These are phyloP conservation scores for Phytophthora uliginosa DNA, from an alignment of 352 stramenopile genomes.

Conservation along the genomic window DNA sequence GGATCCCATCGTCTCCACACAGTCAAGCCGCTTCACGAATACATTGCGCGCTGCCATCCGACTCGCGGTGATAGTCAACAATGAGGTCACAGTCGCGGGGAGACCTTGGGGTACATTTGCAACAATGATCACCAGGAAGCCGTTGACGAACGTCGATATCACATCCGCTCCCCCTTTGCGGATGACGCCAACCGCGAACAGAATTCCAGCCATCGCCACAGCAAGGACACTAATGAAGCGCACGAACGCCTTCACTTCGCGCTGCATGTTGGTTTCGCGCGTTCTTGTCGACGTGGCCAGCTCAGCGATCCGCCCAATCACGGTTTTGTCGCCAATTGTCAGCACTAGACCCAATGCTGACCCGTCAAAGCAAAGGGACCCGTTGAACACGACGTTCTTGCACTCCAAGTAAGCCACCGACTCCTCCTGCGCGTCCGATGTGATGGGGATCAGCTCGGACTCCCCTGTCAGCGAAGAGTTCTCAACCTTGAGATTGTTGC, in stretches of 20 bases:
- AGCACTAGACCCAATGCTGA: slow-evolving; percentile 55
- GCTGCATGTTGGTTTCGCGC: slow-evolving; percentile 56
- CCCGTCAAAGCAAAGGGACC: slow-evolving; percentile 59
- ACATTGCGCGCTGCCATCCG: slow-evolving; percentile 84
- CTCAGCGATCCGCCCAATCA: slow-evolving; percentile 62
- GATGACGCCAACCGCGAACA: slow-evolving; percentile 48
- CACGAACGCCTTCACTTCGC: slow-evolving; percentile 57
- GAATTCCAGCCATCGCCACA: slow-evolving; percentile 35
- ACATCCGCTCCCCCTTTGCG: slow-evolving; percentile 48
- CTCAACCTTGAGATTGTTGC: slow-evolving; percentile 66
- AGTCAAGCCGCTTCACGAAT: slow-evolving; percentile 91
- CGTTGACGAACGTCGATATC: slow-evolving; percentile 54
- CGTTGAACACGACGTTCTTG: slow-evolving; percentile 61
- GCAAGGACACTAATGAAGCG: slow-evolving; percentile 54
- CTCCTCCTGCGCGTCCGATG: slow-evolving; percentile 30
- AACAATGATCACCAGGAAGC: slow-evolving; percentile 65
- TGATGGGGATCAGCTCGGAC: slow-evolving; percentile 52
- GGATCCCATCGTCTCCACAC: slow-evolving; percentile 91
- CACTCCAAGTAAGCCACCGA: slow-evolving; percentile 47
- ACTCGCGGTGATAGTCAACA: slow-evolving; percentile 90
- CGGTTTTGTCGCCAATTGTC: slow-evolving; percentile 56
- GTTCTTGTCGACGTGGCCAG: slow-evolving; percentile 45
- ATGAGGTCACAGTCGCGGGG: slow-evolving; percentile 90
- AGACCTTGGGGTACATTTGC: slow-evolving; percentile 89
- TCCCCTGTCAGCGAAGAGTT: slow-evolving; percentile 77